Base-by-base conservation (phyloP, 768 basidiomycete genomes). In the Tylopilus rubrobrunneus region DNA sequence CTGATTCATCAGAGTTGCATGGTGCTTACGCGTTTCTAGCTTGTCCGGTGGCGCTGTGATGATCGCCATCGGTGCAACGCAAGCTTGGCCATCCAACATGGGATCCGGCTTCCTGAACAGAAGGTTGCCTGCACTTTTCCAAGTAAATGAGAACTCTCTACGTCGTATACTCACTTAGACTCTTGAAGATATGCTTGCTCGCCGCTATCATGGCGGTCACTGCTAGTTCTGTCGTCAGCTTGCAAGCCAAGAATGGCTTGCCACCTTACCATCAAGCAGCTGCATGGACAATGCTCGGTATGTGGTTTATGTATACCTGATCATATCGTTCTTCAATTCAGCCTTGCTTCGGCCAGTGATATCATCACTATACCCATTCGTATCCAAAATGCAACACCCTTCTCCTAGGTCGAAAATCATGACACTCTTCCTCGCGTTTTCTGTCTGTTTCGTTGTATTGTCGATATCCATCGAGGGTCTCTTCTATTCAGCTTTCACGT, bases 401-500 rank as follows among this genome's bases (percentile, higher is more conserved):
- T 75, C 69, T 5, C 69, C 78, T 2, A 67, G 69, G 48, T 78
- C 82, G 1, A 84, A 79, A 60, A 73, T 86, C 14, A 68, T 85
- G 31, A 74, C 76, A 28, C 81, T 83, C 61, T 88, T 88, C 66
- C 77, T 90, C 43, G 82, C 83, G 7, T 87, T 92, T 56, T 80
- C 82, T 0, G 84, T 85, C 4, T 85, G 83, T 61, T 93, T 92
- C 55, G 76, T 91, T 34, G 77, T 91, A 36, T 76, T 94, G 17
- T 89, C 91, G 3, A 88, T 92, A 66, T 87, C 86, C 53, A 81
- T 86, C 23, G 92, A 93, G 63, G 87, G 85, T 0, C 74, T 92
- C 14, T 93, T 94, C 68, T 92, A 85, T 61, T 73, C 81, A n/a
- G 76, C 81, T 12, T 92, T 86, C 63, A 81, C 82, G 0, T 71